phyloP scores from a whole-genome alignment of 148 eudicot genomes.

The Camellia granthamiana region DNA sequence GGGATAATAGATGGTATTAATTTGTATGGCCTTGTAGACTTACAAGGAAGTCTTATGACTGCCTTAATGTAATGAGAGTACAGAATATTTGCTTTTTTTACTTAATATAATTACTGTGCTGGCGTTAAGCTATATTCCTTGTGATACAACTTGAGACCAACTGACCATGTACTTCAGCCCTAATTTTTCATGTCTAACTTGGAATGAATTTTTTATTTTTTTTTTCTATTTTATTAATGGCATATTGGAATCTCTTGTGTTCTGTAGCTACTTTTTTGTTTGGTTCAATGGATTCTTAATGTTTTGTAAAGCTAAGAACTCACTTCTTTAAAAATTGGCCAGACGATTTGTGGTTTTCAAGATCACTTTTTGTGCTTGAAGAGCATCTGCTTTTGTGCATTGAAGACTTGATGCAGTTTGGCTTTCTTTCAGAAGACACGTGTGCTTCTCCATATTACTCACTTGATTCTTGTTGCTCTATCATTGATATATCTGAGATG shows the following conservation, averaged over 20 bases:
- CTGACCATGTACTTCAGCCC: not conserved
- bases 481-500: constrained; percentile 45
- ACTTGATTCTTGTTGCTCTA: constrained; percentile 50
- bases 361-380: constrained; percentile 57
- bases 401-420: constrained; percentile 52
- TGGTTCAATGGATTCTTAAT: not conserved
- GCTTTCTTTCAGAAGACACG: constrained; percentile 26
- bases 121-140: not conserved
- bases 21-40: not conserved
- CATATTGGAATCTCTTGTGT: not conserved
- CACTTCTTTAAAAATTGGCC: constrained; percentile 10
- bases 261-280: not conserved
- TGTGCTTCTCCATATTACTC: constrained; percentile 39
- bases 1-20: too few relatives aligned
- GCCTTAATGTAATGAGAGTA: not conserved
- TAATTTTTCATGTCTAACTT: not conserved
- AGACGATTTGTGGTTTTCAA: constrained; percentile 51
- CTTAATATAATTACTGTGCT: not conserved
- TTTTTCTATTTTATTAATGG: not conserved
- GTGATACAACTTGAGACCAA: not conserved
- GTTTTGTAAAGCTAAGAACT: not conserved
- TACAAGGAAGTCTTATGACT: not conserved
- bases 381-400: constrained; percentile 55
- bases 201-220: not conserved
- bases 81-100: not conserved